These are phyloP conservation scores for Grifola frondosa DNA, from an alignment of 1,284 basidiomycete species.

Conservation along the genomic window DNA sequence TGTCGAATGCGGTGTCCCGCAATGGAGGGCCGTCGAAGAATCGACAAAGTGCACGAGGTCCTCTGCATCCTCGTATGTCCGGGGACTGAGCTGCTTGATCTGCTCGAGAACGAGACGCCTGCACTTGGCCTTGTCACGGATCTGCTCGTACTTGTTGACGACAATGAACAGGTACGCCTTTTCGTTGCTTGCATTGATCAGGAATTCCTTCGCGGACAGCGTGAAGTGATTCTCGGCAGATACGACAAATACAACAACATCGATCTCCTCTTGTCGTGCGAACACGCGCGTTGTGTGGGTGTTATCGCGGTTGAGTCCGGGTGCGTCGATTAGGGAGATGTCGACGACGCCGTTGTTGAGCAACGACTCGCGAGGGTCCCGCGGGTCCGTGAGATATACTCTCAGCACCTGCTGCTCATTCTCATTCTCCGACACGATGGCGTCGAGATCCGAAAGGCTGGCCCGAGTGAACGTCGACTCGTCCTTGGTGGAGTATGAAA, in stretches of 20 bases:
- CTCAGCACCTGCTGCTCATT: conserved; percentile 74
- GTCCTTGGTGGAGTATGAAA: conserved; percentile 73
- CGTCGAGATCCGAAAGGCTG: conserved; percentile 73
- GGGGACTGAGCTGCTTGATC: conserved; percentile 89
- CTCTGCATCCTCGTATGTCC: conserved; percentile 87
- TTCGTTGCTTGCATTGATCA: conserved; percentile 91
- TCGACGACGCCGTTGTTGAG: conserved; percentile 96
- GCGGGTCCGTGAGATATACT: conserved; percentile 79
- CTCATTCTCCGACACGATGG: conserved; percentile 81
- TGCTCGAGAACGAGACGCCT: conserved; percentile 89
- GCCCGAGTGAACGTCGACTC: conserved; percentile 76
- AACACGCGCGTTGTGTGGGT: conserved; percentile 96
- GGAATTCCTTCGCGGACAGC: conserved; percentile 92
- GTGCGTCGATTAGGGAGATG: conserved; percentile 98
- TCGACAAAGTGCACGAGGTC: conserved; percentile 99
- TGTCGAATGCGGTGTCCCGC: conserved; percentile 75
- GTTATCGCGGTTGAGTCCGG: conserved; percentile 95
- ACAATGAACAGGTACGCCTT: conserved; percentile 99
- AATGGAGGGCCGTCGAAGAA: conserved; percentile 69
- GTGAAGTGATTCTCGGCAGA: conserved; percentile 99
- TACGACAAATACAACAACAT: conserved; percentile 98
- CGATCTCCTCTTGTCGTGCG: conserved; percentile 96
- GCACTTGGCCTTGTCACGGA: conserved; percentile 95
- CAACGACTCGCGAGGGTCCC: conserved; percentile 76
- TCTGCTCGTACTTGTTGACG: conserved; percentile 97